Evolutionary conservation across 805 yeast genomes (phyloP).

Genomic region (Starmerella cellae): DNA sequence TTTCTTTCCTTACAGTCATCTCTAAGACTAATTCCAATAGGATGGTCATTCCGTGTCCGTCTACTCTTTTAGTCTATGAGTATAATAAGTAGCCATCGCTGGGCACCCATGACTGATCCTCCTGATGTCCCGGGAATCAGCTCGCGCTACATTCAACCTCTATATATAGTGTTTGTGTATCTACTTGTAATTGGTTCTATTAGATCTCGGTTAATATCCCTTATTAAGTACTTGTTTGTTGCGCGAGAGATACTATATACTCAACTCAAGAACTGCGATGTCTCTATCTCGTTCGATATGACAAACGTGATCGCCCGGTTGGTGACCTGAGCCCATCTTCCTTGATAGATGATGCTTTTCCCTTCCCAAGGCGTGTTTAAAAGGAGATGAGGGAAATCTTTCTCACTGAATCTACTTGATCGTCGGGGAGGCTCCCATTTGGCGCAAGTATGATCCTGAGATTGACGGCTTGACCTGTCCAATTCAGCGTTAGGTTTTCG

Average conservation of each 20-base stretch:
- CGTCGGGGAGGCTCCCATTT: constrained; percentile 17
- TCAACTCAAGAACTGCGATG: not conserved
- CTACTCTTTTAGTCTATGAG: not conserved
- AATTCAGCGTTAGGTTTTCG: not conserved
- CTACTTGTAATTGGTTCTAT: no score
- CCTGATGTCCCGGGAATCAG: constrained; percentile 29
- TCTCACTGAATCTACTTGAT: constrained; percentile 14
- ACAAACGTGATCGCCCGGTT: constrained; percentile 7
- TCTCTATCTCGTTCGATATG: not conserved
- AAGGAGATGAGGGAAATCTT: constrained; percentile 18
- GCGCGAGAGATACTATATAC: no score
- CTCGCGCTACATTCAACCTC: constrained; percentile 23
- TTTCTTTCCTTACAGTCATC: constrained; percentile 16
- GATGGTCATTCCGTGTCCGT: not conserved
- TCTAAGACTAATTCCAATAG: not conserved
- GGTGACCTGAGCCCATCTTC: constrained; percentile 16
- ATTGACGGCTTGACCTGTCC: not conserved
- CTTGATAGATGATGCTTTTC: constrained; percentile 13
- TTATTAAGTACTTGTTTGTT: not conserved
- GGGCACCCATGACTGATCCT: constrained; percentile 27
- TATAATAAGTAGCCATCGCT: constrained; percentile 23
- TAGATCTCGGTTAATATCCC: no score
- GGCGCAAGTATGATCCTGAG: not conserved
- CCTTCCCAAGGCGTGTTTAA: constrained; percentile 18
- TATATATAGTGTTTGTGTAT: no score